Evolutionary conservation across 1,284 basidiomycete genomes (phyloP).

Genomic region (Puccinia triticina): DNA sequence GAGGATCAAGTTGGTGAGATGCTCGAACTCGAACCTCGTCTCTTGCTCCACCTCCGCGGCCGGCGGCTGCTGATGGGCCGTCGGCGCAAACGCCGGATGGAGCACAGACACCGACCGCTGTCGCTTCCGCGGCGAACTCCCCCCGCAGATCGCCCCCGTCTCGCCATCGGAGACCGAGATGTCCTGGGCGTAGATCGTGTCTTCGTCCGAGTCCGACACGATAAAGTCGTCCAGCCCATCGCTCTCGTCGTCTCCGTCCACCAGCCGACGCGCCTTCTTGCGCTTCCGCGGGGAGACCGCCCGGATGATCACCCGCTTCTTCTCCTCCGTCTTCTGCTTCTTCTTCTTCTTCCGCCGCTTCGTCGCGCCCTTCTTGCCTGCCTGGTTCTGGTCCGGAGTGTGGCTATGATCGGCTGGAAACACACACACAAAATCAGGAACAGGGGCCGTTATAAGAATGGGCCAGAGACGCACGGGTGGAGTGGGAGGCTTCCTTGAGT

Average conservation of each 20-base stretch:
- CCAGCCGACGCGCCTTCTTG: background rate
- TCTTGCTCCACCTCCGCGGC: background rate
- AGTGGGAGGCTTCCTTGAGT: conserved; percentile 62
- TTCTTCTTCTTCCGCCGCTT: background rate
- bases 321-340: background rate
- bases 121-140: conserved; percentile 24
- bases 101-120: background rate
- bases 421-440: background rate
- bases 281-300: background rate
- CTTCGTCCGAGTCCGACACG: conserved; percentile 1
- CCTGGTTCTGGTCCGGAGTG: background rate
- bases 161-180: background rate
- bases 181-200: conserved; percentile 18
- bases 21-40: conserved; percentile 16
- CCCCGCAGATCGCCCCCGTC: background rate
- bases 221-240: conserved; percentile 11
- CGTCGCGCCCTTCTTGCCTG: background rate
- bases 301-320: conserved; percentile 13
- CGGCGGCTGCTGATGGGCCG: background rate
- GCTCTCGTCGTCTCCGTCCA: conserved; percentile 17
- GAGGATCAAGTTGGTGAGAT: conserved; percentile 79
- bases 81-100: background rate
- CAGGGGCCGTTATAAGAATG: too few species aligned
- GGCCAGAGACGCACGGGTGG: conserved; percentile 58
- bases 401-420: background rate